Conservation (phyloP, 495 filamentous ascomycete genomes). For the Xylaria castorea region DNA sequence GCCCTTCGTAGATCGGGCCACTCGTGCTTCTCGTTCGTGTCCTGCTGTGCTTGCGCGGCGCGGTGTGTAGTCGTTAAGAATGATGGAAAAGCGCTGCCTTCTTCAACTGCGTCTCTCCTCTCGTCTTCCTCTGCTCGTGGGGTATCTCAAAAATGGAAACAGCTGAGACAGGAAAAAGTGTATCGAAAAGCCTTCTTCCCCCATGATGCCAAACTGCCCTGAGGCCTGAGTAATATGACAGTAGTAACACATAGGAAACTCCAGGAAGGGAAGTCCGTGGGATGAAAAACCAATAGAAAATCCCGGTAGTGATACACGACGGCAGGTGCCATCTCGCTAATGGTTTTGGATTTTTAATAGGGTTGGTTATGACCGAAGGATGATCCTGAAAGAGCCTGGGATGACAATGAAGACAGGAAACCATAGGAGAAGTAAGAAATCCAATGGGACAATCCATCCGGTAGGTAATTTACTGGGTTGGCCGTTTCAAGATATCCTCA, state of each 20-base stretch:
- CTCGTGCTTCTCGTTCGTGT: slow-evolving; percentile 21
- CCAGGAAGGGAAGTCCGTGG: slow-evolving; percentile 39
- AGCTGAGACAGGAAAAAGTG: slow-evolving; percentile 44
- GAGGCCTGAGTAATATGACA: slow-evolving; percentile 46
- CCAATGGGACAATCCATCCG: slow-evolving; percentile 29
- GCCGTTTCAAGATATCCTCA: slow-evolving; percentile 80
- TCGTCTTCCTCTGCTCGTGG: slow-evolving; percentile 37
- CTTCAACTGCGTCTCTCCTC: slow-evolving; percentile 38
- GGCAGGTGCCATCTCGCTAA: slow-evolving; percentile 36
- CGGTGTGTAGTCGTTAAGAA: slow-evolving; percentile 26
- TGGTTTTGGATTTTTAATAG: slow-evolving; percentile 25
- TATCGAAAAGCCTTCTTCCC: slow-evolving; percentile 35
- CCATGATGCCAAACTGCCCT: slow-evolving; percentile 41
- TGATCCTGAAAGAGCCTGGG: slow-evolving; percentile 8
- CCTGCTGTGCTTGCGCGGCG: slow-evolving; percentile 29
- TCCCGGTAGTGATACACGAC: slow-evolving; percentile 44
- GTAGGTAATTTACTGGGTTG: slow-evolving; percentile 49
- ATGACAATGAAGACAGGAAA: slow-evolving; percentile 8
- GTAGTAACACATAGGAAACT: slow-evolving; percentile 40
- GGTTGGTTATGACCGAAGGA: not conserved
- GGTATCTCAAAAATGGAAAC: slow-evolving; percentile 43
- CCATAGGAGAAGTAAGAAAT: slow-evolving; percentile 3
- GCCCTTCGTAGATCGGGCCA: slow-evolving; percentile 6
- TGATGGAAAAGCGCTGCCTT: slow-evolving; percentile 36
- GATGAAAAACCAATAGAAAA: slow-evolving; percentile 38